Base-by-base conservation (phyloP, 257 asterid genomes). In the Fraxinus quadrangulata region DNA sequence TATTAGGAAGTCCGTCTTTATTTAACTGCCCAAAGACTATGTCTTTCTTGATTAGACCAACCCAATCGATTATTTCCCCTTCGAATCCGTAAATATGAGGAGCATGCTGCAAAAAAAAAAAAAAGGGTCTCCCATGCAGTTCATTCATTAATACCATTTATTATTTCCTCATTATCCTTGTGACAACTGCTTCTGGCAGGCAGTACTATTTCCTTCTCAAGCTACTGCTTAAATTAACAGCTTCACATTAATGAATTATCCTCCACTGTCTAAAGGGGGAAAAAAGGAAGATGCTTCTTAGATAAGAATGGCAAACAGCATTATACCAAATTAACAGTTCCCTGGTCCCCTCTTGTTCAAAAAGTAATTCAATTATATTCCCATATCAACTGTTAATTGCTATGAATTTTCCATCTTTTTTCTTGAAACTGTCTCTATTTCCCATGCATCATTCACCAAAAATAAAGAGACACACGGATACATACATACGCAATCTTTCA, bases 371-470 rank as follows among this genome's bases (percentile, higher is more conserved):
- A 87, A 88, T 86, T 23, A 82, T 86, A 61, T 76, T 81, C 81
- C 65, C 79, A 78, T 80, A 77, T 67, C 88, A 85, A 78, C 83
- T 81, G 77, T 63, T 63, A 80, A 79, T 70, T 79, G 51, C 45
- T 56, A 31, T 37, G 59, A 24, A 70, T 65, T 88, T 85, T 74
- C 75, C 74, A 78, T 65, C 74, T 77, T 79, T 75, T 75, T 79
- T 75, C 76, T 70, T 77, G 85, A 79, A 79, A 72, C 86, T 79
- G 80, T 86, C 90, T 83, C 94, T 81, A 89, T 83, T 90, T 94
- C 96, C 98, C 87, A 93, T 91, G 98, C 94, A 89, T 80, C 90
- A 73, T 72, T 69, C 79, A 67, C 85, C 70, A 59, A 37, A 63
- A 45, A 69, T 28, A 70, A 69, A 74, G 77, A 37, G 79, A 76